Base-by-base conservation (phyloP, 2,329 filamentous ascomycete genomes). In the Didymella pomorum region DNA sequence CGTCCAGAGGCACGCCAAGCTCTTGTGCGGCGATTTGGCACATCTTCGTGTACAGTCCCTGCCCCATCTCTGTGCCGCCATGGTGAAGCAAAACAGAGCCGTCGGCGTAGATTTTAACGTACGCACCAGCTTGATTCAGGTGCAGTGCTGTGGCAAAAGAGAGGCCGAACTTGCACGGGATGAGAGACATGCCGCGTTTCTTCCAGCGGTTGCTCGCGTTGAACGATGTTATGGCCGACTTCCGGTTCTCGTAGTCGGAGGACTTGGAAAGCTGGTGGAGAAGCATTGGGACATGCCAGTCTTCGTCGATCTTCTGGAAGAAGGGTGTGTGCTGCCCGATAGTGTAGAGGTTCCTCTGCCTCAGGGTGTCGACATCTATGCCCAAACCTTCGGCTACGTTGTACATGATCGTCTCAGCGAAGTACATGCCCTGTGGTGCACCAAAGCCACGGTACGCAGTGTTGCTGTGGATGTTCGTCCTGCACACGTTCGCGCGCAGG, bases 91-190 rank as follows among this genome's bases (percentile, higher is more conserved):
- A 82, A 5, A 98, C 85, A 10, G 91, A 95, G 0, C 95, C 94
- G 67, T 98, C 94, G 71, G 96, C 93, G 73, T 97, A 98, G 60
- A 98, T 92, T 76, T 98, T 94, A 9, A 98, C 91, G 50, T 97
- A 82, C 1, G 94, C 93, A 53, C 92, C 93, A 1, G 93, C 94
- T 76, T 98, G 94, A 76, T 98, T 98, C 67, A 98, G 84, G 81
- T 95, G 97, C 2, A 97, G 82, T 0, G 94, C 94, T 0, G 94
- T 97, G 75, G 75, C 75, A 55, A 97, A 98, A 2, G 92, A 96
- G 68, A 98, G 97, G 68, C 94, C 94, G 68, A 98, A 98, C 72
- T 98, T 98, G 43, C 93, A 97, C 0, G 94, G 95, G 46, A 98
- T 88, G 10, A 98, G 79, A 7, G 92, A 88, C 53, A 91, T 80